phyloP scores from a whole-genome alignment of 2,329 filamentous ascomycete species.

The Ascochyta pisi region DNA sequence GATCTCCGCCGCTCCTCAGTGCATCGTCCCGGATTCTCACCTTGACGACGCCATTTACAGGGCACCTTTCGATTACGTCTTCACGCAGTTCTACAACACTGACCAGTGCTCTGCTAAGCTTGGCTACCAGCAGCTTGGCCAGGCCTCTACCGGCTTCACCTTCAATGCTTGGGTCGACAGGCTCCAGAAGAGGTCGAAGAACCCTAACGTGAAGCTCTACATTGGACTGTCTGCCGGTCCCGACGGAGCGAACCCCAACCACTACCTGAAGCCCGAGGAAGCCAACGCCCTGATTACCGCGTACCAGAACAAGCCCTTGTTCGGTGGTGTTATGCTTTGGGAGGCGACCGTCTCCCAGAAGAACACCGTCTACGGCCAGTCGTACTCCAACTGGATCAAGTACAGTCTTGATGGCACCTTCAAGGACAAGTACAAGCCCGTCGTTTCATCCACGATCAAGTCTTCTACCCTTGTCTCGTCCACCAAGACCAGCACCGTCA shows the following conservation, averaged over 20 bases:
- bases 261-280: conserved; percentile 58
- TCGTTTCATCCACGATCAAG: conserved; percentile 17
- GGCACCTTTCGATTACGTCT: conserved; percentile 60
- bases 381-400: conserved; percentile 59
- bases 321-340: conserved; percentile 68
- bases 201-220: conserved; percentile 58
- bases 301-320: conserved; percentile 45
- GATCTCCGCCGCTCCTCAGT: conserved; percentile 63
- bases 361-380: conserved; percentile 54
- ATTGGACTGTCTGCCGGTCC: conserved; percentile 56
- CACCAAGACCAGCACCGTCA: background rate
- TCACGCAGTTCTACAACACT: conserved; percentile 65
- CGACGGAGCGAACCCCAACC: conserved; percentile 32
- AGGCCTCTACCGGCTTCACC: conserved; percentile 51
- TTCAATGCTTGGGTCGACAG: conserved; percentile 52
- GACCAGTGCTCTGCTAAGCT: conserved; percentile 57
- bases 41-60: conserved; percentile 54
- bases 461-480: conserved; percentile 2
- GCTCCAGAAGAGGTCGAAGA: conserved; percentile 50
- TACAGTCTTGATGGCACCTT: conserved; percentile 38
- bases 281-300: conserved; percentile 55
- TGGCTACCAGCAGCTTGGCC: conserved; percentile 39
- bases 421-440: conserved; percentile 24
- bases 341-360: conserved; percentile 59
- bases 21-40: conserved; percentile 55